Conservation (phyloP, 768 basidiomycete genomes). For the Russula emetica region DNA sequence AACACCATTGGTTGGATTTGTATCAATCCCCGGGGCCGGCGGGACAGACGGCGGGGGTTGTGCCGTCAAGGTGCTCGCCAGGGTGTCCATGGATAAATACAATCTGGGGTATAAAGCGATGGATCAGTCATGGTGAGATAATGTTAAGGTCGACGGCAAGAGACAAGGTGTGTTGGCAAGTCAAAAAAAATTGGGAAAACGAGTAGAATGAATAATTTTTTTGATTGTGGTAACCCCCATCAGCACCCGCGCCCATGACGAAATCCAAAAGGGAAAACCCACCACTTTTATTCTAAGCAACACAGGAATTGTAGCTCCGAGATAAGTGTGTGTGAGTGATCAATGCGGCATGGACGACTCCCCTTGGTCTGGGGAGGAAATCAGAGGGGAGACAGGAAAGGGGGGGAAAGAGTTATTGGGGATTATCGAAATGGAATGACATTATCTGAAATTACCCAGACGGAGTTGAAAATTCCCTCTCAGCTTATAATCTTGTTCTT, state of each 20-base stretch:
- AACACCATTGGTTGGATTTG: constrained; percentile 1
- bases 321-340: not conserved
- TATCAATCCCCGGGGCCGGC: constrained; percentile 1
- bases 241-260: not conserved
- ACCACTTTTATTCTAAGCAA: constrained; percentile 8
- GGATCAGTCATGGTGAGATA: not conserved
- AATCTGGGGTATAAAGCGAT: not conserved
- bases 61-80: constrained; percentile 16
- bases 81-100: constrained; percentile 13
- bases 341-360: constrained; percentile 8
- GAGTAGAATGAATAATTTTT: constrained; percentile 24
- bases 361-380: constrained; percentile 11
- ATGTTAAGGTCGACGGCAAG: not conserved
- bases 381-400: not conserved
- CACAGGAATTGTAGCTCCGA: not conserved
- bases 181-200: constrained; percentile 1
- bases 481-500: constrained; percentile 22
- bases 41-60: constrained; percentile 16
- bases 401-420: constrained; percentile 22
- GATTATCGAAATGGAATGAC: constrained; percentile 7
- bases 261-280: constrained; percentile 18
- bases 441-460: constrained; percentile 23
- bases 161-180: not conserved
- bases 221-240: constrained; percentile 23
- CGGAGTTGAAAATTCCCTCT: constrained; percentile 24